These are phyloP conservation scores for Malassezia equina DNA, from an alignment of 1,284 basidiomycete species.

Conservation along the genomic window DNA sequence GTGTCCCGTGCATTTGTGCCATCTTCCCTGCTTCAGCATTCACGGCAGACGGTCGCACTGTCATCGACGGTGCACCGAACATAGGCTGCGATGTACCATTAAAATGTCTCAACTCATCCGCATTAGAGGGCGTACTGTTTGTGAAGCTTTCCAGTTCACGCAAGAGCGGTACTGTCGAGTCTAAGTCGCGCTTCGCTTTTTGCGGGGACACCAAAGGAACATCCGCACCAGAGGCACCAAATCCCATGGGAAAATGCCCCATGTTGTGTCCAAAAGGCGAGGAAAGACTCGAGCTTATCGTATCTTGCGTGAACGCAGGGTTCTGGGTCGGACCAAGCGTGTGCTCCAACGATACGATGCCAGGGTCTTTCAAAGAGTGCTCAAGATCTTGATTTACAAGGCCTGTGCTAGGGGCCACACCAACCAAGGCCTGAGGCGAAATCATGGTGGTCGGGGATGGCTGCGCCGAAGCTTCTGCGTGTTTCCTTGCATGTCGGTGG, in stretches of 20 bases:
- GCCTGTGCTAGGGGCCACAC: not conserved
- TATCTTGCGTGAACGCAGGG: not conserved
- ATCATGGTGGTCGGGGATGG: not conserved
- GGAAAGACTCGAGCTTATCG: not conserved
- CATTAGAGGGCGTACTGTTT: not conserved
- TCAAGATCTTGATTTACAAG: not conserved
- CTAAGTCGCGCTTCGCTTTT: not conserved
- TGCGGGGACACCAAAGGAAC: not conserved
- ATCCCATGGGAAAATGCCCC: not conserved
- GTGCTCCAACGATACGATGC: not conserved
- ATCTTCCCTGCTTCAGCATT: not conserved
- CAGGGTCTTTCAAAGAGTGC: not conserved
- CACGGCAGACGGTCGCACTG: not conserved
- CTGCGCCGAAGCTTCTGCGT: not conserved
- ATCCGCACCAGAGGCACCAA: not conserved
- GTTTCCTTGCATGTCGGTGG: not conserved
- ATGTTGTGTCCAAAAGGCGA: not conserved
- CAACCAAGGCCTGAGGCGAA: not conserved
- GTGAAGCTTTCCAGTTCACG: not conserved
- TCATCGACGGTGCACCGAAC: constrained; percentile 1
- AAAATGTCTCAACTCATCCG: not conserved
- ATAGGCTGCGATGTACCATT: not conserved
- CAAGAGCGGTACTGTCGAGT: constrained; percentile 1
- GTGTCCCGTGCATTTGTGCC: not conserved
- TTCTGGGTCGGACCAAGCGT: not conserved